Conservation (phyloP, 805 yeast genomes). For the Myxozyma lipomycoides region DNA sequence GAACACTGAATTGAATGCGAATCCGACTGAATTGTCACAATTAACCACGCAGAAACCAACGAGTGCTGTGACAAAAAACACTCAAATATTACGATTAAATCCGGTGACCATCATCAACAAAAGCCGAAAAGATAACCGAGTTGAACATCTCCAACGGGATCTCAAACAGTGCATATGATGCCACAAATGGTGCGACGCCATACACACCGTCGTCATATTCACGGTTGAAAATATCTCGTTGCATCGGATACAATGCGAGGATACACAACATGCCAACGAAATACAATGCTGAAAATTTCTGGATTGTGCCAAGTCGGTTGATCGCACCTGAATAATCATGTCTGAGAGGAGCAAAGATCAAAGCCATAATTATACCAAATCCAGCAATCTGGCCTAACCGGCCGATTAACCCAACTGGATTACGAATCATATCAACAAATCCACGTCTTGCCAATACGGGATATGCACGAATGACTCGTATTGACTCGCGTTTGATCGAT, state of each 20-base stretch:
- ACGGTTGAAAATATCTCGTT: slow-evolving; percentile 69
- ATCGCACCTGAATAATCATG: slow-evolving; percentile 48
- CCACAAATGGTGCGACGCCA: slow-evolving; percentile 59
- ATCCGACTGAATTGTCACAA: slow-evolving; percentile 83
- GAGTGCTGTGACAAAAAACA: slow-evolving; percentile 63
- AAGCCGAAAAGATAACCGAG: slow-evolving; percentile 53
- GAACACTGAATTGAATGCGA: slow-evolving; percentile 69
- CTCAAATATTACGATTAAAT: slow-evolving; percentile 59
- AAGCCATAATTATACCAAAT: slow-evolving; percentile 59
- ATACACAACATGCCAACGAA: slow-evolving; percentile 79
- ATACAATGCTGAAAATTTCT: slow-evolving; percentile 66
- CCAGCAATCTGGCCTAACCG: slow-evolving; percentile 62
- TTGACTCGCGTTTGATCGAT: slow-evolving; percentile 36
- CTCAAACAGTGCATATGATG: slow-evolving; percentile 57
- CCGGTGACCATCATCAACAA: slow-evolving; percentile 71
- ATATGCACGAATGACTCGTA: slow-evolving; percentile 38
- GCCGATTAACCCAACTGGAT: slow-evolving; percentile 58
- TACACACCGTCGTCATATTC: slow-evolving; percentile 73
- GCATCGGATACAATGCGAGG: slow-evolving; percentile 68
- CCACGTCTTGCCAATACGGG: slow-evolving; percentile 41
- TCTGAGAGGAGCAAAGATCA: slow-evolving; percentile 62
- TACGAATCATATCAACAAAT: slow-evolving; percentile 45
- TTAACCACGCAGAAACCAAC: slow-evolving; percentile 53
- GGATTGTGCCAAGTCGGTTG: slow-evolving; percentile 70
- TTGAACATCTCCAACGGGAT: slow-evolving; percentile 65